Conservation (phyloP, 164 flowering plant species). For the Vitis labrusca region DNA sequence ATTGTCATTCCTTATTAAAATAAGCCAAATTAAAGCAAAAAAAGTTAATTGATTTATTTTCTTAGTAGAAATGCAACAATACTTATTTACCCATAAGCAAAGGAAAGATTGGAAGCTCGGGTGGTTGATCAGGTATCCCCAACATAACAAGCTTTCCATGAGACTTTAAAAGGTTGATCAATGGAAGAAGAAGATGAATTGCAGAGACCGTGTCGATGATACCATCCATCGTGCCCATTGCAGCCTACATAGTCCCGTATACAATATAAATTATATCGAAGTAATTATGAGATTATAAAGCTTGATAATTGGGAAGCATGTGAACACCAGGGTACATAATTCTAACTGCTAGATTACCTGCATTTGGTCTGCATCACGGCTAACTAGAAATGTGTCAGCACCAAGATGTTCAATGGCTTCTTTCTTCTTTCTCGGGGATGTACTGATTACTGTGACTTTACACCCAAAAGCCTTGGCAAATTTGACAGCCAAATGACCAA, state of each 20-base stretch:
- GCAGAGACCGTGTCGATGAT: slow-evolving; percentile 53
- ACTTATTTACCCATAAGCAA: slow-evolving; percentile 37
- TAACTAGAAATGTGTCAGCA: slow-evolving; percentile 9
- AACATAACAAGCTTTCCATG: slow-evolving; percentile 44
- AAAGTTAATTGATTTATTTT: neutral
- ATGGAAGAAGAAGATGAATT: slow-evolving; percentile 35
- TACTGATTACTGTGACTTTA: slow-evolving; percentile 9
- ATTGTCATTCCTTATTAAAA: neutral
- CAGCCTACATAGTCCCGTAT: slow-evolving; percentile 25
- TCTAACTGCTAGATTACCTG: neutral
- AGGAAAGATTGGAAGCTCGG: slow-evolving; percentile 37
- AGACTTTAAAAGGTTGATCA: slow-evolving; percentile 35
- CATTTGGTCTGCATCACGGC: slow-evolving; percentile 7
- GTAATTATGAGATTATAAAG: too few relatives aligned
- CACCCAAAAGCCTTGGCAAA: slow-evolving; percentile 11
- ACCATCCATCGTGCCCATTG: slow-evolving; percentile 41
- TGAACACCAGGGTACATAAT: too few relatives aligned
- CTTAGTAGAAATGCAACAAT: neutral
- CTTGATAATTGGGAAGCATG: too few relatives aligned
- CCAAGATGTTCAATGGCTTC: slow-evolving; percentile 11
- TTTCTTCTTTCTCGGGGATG: slow-evolving; percentile 8
- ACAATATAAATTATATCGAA: too few relatives aligned
- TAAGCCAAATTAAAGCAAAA: neutral
- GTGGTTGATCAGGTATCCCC: slow-evolving; percentile 46
- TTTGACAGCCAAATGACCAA: too few relatives aligned